These are phyloP conservation scores for Lactuca saligna DNA, from an alignment of 129 eudicot genomes.

Conservation along the genomic window DNA sequence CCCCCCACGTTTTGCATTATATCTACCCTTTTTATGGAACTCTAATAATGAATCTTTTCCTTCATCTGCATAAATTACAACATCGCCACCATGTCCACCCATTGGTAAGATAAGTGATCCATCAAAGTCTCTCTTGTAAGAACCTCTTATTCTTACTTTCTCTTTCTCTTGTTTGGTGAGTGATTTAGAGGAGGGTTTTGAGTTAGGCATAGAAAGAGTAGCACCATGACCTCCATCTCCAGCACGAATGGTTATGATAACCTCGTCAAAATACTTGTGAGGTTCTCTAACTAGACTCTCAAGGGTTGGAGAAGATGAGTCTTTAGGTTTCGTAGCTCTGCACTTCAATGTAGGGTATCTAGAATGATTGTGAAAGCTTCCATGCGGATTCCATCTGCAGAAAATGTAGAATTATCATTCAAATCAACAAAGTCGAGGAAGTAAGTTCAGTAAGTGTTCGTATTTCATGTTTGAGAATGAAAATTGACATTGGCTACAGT, in stretches of 20 bases:
- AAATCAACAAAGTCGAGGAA: not conserved
- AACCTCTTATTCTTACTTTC: slow-evolving; percentile 51
- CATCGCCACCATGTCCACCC: slow-evolving; percentile 97
- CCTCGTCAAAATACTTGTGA: slow-evolving; percentile 93
- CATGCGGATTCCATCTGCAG: slow-evolving; percentile 43
- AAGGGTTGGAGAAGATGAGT: slow-evolving; percentile 47
- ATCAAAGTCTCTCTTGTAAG: slow-evolving; percentile 83
- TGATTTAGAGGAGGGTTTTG: slow-evolving; percentile 51
- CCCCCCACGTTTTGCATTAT: slow-evolving; percentile 91
- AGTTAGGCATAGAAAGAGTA: slow-evolving; percentile 54
- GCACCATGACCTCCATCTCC: slow-evolving; percentile 99
- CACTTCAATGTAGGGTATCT: slow-evolving; percentile 34
- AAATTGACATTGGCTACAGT: not conserved
- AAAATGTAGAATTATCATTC: slow-evolving; percentile 7
- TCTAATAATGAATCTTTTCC: slow-evolving; percentile 74
- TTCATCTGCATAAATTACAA: slow-evolving; percentile 85
- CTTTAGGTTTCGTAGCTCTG: slow-evolving; percentile 58
- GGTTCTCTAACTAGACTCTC: slow-evolving; percentile 60
- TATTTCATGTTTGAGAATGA: not conserved
- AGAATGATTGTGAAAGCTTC: slow-evolving; percentile 22
- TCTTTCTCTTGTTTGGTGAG: slow-evolving; percentile 50
- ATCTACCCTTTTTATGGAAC: slow-evolving; percentile 63
- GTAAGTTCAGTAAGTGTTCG: not conserved
- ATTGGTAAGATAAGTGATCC: slow-evolving; percentile 87
- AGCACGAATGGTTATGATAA: slow-evolving; percentile 76